Base-by-base conservation (phyloP, 768 basidiomycete genomes). In the Leccinum ochraceum region DNA sequence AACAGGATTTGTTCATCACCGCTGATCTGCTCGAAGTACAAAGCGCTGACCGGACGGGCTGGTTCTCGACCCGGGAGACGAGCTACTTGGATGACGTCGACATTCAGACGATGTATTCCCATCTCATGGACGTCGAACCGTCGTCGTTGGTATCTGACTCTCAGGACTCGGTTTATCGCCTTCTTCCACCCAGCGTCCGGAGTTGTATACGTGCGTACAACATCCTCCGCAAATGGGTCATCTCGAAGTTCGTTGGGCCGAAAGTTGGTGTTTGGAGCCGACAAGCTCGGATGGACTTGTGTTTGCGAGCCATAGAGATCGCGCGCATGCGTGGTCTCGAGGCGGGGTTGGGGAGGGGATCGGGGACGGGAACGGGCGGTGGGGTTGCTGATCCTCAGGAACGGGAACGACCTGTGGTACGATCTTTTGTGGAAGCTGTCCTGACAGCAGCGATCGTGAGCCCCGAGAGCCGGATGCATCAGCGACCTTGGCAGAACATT, bases 1-100 rank as follows among this genome's bases (percentile, higher is more conserved):
- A 36, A 49, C 24, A 93, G 90, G 92, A 94, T 74, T 77, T 94
- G 39, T 88, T 91, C 66, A 78, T 87, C 48, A 86, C 89, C 7
- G 83, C 86, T 5, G 92, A 94, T 70, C 74, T 93, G 17, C 79
- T 94, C 10, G 92, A 94, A 72, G 84, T 91, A 0, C 92, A 94
- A 71, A 86, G 84, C 2, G 83, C 85, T 16, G 92, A 94, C 70
- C 84, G 86, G 34, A 87, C 84, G 2, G 92, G 89, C 3, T 94
- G 92, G 92, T 90, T 92, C 73, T 63, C 72, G 14, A 57, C 76
- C 34, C 79, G 84, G 56, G 91, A 93, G n/a, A 70, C 77, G 0
- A 74, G 73, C 16, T 74, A 79, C 0, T 72, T 77, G 52, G 92
- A 94, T 52, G 77, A 80, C 3, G 78, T 86, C n/a, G 89, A 92